Evolutionary conservation across 768 basidiomycete species (phyloP).

Genomic region (Gymnopilus junonius): DNA sequence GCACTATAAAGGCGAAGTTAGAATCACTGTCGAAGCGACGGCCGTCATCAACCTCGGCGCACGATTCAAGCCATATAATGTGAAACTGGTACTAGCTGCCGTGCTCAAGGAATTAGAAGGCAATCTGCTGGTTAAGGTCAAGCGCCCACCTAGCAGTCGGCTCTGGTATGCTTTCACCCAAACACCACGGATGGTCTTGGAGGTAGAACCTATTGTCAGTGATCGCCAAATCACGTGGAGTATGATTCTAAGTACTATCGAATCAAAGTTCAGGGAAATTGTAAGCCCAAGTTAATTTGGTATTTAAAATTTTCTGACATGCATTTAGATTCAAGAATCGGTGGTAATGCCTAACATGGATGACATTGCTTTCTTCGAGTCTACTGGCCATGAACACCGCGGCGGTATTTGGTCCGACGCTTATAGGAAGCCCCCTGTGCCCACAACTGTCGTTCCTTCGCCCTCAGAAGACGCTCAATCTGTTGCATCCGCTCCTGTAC

Average conservation of each 20-base stretch:
- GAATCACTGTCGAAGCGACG: constrained; percentile 89
- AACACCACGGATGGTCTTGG: constrained; percentile 84
- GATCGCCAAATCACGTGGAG: constrained; percentile 94
- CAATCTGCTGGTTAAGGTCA: constrained; percentile 86
- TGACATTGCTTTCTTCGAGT: constrained; percentile 96
- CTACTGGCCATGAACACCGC: constrained; percentile 59
- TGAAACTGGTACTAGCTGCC: constrained; percentile 88
- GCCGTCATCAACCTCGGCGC: constrained; percentile 85
- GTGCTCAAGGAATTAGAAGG: constrained; percentile 91
- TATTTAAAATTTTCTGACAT: constrained; percentile 4
- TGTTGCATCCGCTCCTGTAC: constrained; percentile 41
- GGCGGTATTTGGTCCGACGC: constrained; percentile 93
- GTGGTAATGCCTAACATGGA: constrained; percentile 98
- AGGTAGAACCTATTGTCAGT: constrained; percentile 93
- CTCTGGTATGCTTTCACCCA: constrained; percentile 97
- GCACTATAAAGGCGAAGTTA: constrained; percentile 83
- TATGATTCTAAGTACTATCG: constrained; percentile 90
- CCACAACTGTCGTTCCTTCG: constrained; percentile 18
- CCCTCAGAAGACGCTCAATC: constrained; percentile 34
- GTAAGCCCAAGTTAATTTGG: constrained; percentile 49
- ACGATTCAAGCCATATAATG: constrained; percentile 86
- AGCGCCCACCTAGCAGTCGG: constrained; percentile 93
- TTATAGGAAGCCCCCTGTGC: constrained; percentile 29
- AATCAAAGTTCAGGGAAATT: constrained; percentile 85
- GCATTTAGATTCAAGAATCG: constrained; percentile 82